Evolutionary conservation across 1,284 basidiomycete species (phyloP).

Genomic region (Naganishia liquefaciens): DNA sequence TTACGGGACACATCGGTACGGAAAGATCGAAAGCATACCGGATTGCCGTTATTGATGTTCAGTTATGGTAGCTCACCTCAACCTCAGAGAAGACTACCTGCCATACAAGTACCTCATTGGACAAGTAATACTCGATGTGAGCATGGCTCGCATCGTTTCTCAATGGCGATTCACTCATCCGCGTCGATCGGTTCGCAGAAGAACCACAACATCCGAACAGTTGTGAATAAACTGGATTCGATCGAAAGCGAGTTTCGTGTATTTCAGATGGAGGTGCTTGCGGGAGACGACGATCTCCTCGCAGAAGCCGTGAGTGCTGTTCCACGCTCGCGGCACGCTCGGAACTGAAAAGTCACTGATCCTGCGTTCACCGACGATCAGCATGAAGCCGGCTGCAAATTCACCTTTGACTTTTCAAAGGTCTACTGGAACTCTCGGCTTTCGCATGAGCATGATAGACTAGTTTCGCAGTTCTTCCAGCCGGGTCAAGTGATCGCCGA

Average conservation of each 20-base stretch:
- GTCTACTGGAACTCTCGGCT: slow-evolving; percentile 99
- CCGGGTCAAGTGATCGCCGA: slow-evolving; percentile 78
- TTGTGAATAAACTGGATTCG: slow-evolving; percentile 91
- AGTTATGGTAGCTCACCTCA: slow-evolving; percentile 66
- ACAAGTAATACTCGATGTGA: slow-evolving; percentile 82
- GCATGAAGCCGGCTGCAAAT: slow-evolving; percentile 80
- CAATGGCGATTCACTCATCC: slow-evolving; percentile 1
- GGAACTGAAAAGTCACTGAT: slow-evolving; percentile 17
- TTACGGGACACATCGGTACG: slow-evolving; percentile 86
- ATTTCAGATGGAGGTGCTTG: slow-evolving; percentile 96
- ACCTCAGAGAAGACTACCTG: slow-evolving; percentile 84
- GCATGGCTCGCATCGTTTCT: slow-evolving; percentile 43
- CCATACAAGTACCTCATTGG: slow-evolving; percentile 91
- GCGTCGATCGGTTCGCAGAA: slow-evolving; percentile 61
- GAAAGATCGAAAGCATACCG: neutral
- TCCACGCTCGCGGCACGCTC: neutral
- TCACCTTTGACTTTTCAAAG: slow-evolving; percentile 89
- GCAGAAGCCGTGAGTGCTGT: slow-evolving; percentile 74
- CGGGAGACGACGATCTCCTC: slow-evolving; percentile 80
- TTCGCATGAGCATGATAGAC: slow-evolving; percentile 83
- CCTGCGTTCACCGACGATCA: slow-evolving; percentile 47
- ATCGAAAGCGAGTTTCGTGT: slow-evolving; percentile 88
- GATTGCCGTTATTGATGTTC: neutral
- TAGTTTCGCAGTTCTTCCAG: slow-evolving; percentile 68
- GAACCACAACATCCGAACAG: slow-evolving; percentile 75